Percentiles rank a stretch among this genome's conserved stretches.
These are phyloP conservation scores for Phialophora macrospora DNA, from an alignment of 2,329 filamentous ascomycete species.

Conservation along the genomic window DNA sequence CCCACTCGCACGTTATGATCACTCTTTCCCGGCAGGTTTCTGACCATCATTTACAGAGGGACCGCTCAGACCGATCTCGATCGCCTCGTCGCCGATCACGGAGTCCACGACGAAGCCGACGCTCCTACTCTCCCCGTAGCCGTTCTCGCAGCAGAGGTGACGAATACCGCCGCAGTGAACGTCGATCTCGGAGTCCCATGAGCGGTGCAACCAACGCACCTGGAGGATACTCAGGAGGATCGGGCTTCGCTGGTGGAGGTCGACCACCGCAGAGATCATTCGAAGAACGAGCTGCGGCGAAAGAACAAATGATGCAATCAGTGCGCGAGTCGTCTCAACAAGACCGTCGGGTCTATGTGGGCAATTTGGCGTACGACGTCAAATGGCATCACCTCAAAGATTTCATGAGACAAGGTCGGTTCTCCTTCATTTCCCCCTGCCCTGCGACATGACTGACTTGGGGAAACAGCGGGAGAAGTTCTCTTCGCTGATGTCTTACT, in stretches of 20 bases:
- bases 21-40: conserved; percentile 30
- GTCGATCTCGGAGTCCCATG: conserved; percentile 86
- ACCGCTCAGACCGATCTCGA: conserved; percentile 77
- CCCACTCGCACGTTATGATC: conserved; percentile 28
- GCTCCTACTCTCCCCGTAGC: conserved; percentile 78
- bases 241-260: conserved; percentile 62
- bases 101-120: conserved; percentile 76
- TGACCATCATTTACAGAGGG: conserved; percentile 65
- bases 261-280: conserved; percentile 71
- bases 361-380: conserved; percentile 98
- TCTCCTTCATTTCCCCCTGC: conserved; percentile 17
- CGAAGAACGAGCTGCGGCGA: conserved; percentile 81
- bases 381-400: conserved; percentile 99
- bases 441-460: conserved; percentile 43
- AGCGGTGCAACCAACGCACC: conserved; percentile 67
- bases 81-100: conserved; percentile 73
- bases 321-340: conserved; percentile 95
- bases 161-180: conserved; percentile 74
- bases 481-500: conserved; percentile 99
- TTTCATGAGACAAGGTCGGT: conserved; percentile 96
- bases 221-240: conserved; percentile 66
- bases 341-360: conserved; percentile 98
- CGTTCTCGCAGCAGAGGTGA: conserved; percentile 75
- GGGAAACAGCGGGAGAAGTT: conserved; percentile 85
- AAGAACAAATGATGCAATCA: conserved; percentile 95